These are phyloP conservation scores for Glomus cerebriforme DNA, from an alignment of 192 early-diverging fungal species.

Conservation along the genomic window DNA sequence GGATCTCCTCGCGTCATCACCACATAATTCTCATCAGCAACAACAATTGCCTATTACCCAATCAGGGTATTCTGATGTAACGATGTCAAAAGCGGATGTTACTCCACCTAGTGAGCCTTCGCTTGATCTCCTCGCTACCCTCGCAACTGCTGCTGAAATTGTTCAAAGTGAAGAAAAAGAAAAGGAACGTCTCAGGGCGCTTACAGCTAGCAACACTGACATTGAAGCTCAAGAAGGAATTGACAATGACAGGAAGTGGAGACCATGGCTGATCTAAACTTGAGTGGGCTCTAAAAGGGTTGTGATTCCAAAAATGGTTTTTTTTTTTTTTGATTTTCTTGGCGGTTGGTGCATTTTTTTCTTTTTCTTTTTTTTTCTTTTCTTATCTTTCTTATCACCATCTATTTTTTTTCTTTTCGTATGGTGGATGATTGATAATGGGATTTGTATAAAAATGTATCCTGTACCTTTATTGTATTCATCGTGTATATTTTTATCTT, in stretches of 20 bases:
- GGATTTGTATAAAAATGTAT: not conserved
- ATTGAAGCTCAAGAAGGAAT: not conserved
- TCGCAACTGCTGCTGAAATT: conserved; percentile 44
- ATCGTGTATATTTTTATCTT: too few relatives aligned
- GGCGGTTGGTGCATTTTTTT: not conserved
- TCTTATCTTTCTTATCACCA: too few relatives aligned
- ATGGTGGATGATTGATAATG: not conserved
- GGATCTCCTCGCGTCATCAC: not conserved
- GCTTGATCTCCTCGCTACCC: conserved; percentile 40
- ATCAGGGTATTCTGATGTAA: not conserved
- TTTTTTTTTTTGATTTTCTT: not conserved
- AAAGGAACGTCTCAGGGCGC: not conserved
- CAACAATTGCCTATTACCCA: not conserved
- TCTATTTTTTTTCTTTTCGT: not conserved
- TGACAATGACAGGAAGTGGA: conserved; percentile 4
- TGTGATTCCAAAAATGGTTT: too few relatives aligned
- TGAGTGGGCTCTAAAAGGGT: too few relatives aligned
- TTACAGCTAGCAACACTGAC: not conserved
- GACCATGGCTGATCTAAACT: conserved; percentile 15
- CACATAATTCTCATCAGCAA: not conserved
- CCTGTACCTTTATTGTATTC: not conserved
- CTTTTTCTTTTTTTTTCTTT: not conserved
- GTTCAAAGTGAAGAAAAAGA: conserved; percentile 43
- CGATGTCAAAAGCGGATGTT: not conserved
- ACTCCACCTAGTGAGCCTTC: not conserved